Base-by-base conservation (phyloP, 2,329 filamentous ascomycete genomes). In the Aspergillus intermedius region DNA sequence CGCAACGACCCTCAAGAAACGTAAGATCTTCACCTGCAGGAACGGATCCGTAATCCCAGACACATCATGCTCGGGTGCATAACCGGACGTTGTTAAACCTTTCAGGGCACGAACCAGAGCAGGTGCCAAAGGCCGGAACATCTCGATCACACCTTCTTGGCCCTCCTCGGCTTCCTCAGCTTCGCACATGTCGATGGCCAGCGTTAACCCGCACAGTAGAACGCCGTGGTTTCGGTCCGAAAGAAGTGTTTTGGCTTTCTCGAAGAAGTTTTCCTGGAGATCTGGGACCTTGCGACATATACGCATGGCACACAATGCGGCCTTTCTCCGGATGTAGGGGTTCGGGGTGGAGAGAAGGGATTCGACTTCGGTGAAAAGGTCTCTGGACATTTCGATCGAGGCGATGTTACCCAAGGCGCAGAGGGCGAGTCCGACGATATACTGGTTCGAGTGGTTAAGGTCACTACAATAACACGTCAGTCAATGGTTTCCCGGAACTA, bases 251-350 rank as follows among this genome's bases (percentile, higher is more conserved):
- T 93, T 87, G 13, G 91, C 88, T 69, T 97, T 97, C 52, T 98
- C 93, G 49, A 96, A 67, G 64, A 98, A 98, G 71, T 98, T 91
- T 68, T 98, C 94, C 70, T 95, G 89, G 47, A 98, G 74, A 68
- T 98, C 93, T 5, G 94, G 93, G 9, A 98, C 93, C 71, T 98
- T 98, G 61, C 90, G 86, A 74, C 91, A 96, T 77, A 98, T 96
- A 57, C 91, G 83, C 93, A 98, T 98, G 45, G 93, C 93, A 72
- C 93, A 98, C n/a, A 98, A 79, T 3, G 93, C 93, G 15, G 93
- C 93, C 76, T 98, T 98, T 60, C 93, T 83, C 60, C 93, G 82
- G 65, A 98, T 96, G 67, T 98, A 98, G n/a, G 93, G 93, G 68
- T 98, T 98, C 46, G 90, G 86, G 44, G 91, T 96, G 39, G 90